Evolutionary conservation across 352 stramenopile species (phyloP).

Genomic region (Phytophthora capsici): DNA sequence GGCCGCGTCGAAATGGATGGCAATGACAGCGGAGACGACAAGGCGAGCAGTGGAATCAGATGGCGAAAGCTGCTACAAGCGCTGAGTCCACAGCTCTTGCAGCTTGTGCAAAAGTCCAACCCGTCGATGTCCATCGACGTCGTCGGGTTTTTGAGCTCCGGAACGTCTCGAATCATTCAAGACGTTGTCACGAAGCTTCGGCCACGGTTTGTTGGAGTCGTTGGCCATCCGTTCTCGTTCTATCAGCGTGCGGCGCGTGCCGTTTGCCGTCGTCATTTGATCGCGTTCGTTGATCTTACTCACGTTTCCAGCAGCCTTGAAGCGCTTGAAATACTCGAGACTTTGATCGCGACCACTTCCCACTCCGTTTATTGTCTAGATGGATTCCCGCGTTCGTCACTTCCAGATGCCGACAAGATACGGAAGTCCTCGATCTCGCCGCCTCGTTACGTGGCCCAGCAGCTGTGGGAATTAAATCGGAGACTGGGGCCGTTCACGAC

Average conservation of each 20-base stretch:
- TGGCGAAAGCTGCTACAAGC: slow-evolving; percentile 30
- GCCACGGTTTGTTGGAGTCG: slow-evolving; percentile 38
- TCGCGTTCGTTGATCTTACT: slow-evolving; percentile 39
- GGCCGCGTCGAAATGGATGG: slow-evolving; percentile 4
- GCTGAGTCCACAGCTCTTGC: slow-evolving; percentile 38
- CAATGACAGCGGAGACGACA: slow-evolving; percentile 19
- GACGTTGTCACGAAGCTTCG: slow-evolving; percentile 28
- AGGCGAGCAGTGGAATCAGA: slow-evolving; percentile 14
- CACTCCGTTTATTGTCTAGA: slow-evolving; percentile 44
- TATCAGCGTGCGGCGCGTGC: slow-evolving; percentile 36
- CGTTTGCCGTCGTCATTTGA: slow-evolving; percentile 33
- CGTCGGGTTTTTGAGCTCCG: slow-evolving; percentile 28
- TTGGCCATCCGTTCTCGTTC: slow-evolving; percentile 57
- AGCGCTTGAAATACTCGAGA: slow-evolving; percentile 30
- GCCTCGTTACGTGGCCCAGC: slow-evolving; percentile 53
- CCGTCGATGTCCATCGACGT: slow-evolving; percentile 32
- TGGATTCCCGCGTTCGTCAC: slow-evolving; percentile 48
- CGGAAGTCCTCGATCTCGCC: slow-evolving; percentile 11
- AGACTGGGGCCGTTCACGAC: slow-evolving; percentile 26
- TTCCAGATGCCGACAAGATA: slow-evolving; percentile 7
- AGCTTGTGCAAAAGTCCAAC: slow-evolving; percentile 41
- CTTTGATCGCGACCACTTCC: slow-evolving; percentile 28
- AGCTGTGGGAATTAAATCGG: slow-evolving; percentile 51
- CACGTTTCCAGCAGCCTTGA: slow-evolving; percentile 22
- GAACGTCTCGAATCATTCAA: slow-evolving; percentile 19